Base-by-base conservation (phyloP, 2,329 filamentous ascomycete species). In the Penicillium sp. region DNA sequence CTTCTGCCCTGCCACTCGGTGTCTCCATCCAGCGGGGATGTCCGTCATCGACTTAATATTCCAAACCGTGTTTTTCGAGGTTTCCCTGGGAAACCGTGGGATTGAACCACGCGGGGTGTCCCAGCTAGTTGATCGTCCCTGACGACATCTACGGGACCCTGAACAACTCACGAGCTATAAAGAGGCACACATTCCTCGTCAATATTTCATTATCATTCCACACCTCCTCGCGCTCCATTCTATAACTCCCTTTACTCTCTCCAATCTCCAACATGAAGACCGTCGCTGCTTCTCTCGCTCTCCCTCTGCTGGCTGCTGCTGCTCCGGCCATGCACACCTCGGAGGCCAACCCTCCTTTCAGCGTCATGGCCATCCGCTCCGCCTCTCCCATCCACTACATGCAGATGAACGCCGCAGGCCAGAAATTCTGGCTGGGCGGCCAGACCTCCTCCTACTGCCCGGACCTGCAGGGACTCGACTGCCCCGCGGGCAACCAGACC, bases 371-470 rank as follows among this genome's bases (percentile, higher is more conserved):
- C 63, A 54, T 68, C 44, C 75, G 74, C 62, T 76, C 74, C 27
- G 77, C 66, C 22, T 79, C 77, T 1, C 76, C 76, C 33, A 74
- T 83, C 61, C 78, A 84, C 65, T 66, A 75, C 18, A 63, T 68
- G 13, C 57, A 69, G 13, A 63, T 83, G 54, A 76, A 76, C 39
- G 80, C 81, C 31, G 68, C 69, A n/a, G 74, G 74, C 33, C 64
- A 68, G 28, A 71, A 71, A 42, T 81, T 84, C 71, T 81, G 68
- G 60, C 69, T 83, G 30, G 79, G 79, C 22, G 74, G 74, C 14
- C 50, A 66, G 1, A 70, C 80, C 3, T 60, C 72, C 2, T 72
- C 75, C 42, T 82, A 78, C 69, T 84, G 81, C 65, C 80, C 80
- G 1, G 60, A 65, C 18, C 44, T 46, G 7, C 41, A 67, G 0